Evolutionary conservation across 257 asterid species (phyloP), one percentile per base, ranked within the genome.

Genomic region (Plantago ovata): DNA sequence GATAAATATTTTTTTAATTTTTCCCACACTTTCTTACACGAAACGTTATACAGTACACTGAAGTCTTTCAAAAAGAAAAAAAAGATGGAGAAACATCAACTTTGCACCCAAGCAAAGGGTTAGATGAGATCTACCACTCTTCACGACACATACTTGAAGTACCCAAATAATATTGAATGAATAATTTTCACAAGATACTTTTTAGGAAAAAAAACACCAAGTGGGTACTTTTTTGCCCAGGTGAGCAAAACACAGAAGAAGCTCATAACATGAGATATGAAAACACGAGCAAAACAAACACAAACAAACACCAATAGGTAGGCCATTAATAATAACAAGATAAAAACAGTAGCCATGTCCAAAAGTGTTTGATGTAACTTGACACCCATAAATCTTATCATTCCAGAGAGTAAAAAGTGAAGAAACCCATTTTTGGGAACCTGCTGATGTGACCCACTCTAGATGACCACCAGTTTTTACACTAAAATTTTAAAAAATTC

Each of bases 381-480:
- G 64, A 70, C 91, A 50, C 74, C 47, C 59, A 69, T 57, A 72
- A 59, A 53, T 65, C 64, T 49, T 71, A 18, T n/a, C 16, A 15
- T 12, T 5, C 16, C 0, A 15, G 19, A 9, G 43, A 54, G 36
- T 12, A 33, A 33, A 18, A 13, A 48, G n/a, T 10, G 12, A 48
- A 18, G 12, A 22, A 18, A 48, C 76, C 77, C 71, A 68, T 60
- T 53, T 60, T 65, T 66, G 50, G 62, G 66, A 84, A 82, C 87
- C 87, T 81, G 90, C 75, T 84, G 93, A 87, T 80, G 93, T 84
- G 95, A 84, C 95, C 87, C 80, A 75, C 87, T 77, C 44, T 56
- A 75, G 79, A 72, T 71, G 70, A 80, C 83, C 65, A 58, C 68
- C 77, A 79, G 84, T 77, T 69, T 66, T 66, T 61, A 38, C n/a